Base-by-base conservation (phyloP, 2,329 filamentous ascomycete genomes). In the Emergomyces pasteurianus region DNA sequence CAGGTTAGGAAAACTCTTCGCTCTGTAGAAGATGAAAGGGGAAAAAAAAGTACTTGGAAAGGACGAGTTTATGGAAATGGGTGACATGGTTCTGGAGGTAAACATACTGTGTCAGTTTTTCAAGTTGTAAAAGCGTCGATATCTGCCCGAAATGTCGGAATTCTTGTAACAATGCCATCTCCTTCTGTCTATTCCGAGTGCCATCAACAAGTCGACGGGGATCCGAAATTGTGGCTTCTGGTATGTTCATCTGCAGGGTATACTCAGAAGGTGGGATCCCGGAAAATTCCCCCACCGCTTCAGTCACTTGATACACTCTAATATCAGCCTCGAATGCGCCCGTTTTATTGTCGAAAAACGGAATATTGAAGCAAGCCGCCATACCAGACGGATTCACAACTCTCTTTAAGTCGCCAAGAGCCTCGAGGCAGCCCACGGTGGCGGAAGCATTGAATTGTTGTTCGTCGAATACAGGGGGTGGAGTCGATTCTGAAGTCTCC, bases 351-450 rank as follows among this genome's bases (percentile, higher is more conserved):
- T 92, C 82, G 61, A 90, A 80, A 46, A 83, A 83, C 0, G 86
- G 85, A 28, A 95, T 74, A 71, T 94, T 95, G 77, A 92, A 94
- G 80, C 90, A 95, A 55, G 89, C 83, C 62, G 86, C 87, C 55
- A 90, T 83, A 58, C 90, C 90, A 10, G 88, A 87, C 5, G 88
- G 87, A 66, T 92, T 92, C 28, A 82, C 82, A 62, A 80, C 76
- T 12, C 74, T 75, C 16, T 78, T 76, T 56, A 90, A 78, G 31
- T 74, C 71, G 2, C 73, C 71, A 21, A 94, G 77, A 9, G 82
- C 79, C 26, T 75, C 67, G 52, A 75, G 75, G 72, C 89, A 94
- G 26, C 86, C 86, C 12, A 75, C 68, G 38, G 78, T 76, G 8
- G 83, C 87, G 50, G 67, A 67, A 18, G 65, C 47, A 56, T 73